phyloP scores from a whole-genome alignment of 164 flowering plant species.

The Umbellularia californica region DNA sequence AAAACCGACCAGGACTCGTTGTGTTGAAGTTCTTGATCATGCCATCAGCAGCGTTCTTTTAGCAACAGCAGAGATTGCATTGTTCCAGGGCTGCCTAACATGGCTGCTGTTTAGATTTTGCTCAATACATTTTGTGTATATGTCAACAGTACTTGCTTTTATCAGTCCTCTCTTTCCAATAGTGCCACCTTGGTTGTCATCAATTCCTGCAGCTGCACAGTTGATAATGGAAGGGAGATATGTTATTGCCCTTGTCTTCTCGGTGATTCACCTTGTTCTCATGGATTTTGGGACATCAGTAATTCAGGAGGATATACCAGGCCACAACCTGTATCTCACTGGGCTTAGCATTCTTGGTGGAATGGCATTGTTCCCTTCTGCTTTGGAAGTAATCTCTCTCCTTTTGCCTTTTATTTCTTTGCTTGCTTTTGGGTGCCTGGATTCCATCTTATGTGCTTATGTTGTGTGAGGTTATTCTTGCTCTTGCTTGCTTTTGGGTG shows the following conservation, averaged over 20 bases:
- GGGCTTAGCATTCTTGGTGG: constrained; percentile 98
- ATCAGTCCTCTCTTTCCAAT: constrained; percentile 77
- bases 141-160: constrained; percentile 81
- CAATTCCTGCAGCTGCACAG: constrained; percentile 73
- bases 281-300: constrained; percentile 76
- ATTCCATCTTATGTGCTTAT: not conserved
- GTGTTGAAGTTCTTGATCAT: constrained; percentile 83
- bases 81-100: constrained; percentile 88
- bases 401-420: not conserved
- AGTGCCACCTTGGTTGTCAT: constrained; percentile 72
- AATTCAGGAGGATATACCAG: constrained; percentile 85
- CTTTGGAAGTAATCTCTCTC: constrained; percentile 64
- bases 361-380: constrained; percentile 90
- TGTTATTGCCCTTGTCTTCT: constrained; percentile 52
- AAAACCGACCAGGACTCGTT: constrained; percentile 44
- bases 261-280: constrained; percentile 59
- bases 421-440: not conserved
- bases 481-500: not conserved
- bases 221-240: constrained; percentile 70
- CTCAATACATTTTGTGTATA: constrained; percentile 77
- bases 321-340: constrained; percentile 75
- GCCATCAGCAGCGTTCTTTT: constrained; percentile 85
- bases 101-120: constrained; percentile 88
- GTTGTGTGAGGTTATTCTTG: not conserved
- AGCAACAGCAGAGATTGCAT: constrained; percentile 79